Evolutionary conservation across 441 rosid genomes (phyloP), one percentile per base, ranked within the genome.

Genomic region (Adansonia madagascariensis): DNA sequence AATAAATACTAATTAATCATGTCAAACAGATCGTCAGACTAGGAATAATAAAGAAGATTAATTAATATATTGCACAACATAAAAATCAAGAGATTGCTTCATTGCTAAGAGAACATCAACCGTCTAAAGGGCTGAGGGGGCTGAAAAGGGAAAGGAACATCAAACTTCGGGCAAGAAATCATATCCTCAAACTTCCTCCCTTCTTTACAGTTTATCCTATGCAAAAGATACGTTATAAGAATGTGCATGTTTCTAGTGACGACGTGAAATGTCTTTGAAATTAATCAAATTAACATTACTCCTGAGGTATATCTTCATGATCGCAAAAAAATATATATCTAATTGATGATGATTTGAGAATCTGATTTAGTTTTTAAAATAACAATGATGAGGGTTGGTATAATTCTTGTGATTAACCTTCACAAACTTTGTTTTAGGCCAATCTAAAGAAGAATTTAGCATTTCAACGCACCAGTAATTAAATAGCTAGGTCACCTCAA

Each of bases 51-150:
- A 14, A 8, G 17, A 53, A 53, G 20, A 6, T 4, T 24, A 60
- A 64, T n/a, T 39, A 64, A 43, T 43, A 17, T 8, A 67, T 18
- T 10, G 35, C 44, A 70, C 43, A 69, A 24, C 43, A 77, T 49
- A 0, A 69, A 69, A 9, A 27, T 6, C 15, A 20, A 71, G 14
- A 53, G 53, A 41, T 66, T 76, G 64, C 78, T 76, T 76, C 73
- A 47, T 14, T 18, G 15, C 73, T 65, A 76, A 76, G 78, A 35
- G 11, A 66, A 53, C 46, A 75, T 14, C 67, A n/a, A 57, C 53
- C 15, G 24, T 50, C 52, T 59, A 59, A 44, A 60, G 55, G 24
- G 62, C 4, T 10, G 17, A 22, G 35, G 46, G 27, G 9, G n/a
- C 10, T 0, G 5, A 72, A 35, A 10, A 20, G 66, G 17, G 4